phyloP scores from a whole-genome alignment of 495 filamentous ascomycete species.

The Glonium stellatum region DNA sequence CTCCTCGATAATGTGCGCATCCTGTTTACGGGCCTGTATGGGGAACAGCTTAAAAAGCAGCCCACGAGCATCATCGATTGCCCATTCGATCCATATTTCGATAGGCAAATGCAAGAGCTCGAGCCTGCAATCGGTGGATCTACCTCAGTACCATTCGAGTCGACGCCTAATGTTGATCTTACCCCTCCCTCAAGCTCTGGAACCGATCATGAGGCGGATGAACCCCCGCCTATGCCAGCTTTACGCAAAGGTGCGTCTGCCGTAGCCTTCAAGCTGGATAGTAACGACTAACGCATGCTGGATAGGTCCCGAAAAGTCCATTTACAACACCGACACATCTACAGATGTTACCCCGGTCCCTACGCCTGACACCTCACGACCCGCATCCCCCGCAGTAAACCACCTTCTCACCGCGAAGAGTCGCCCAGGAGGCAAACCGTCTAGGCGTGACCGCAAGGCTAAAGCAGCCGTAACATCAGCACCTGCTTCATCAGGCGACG shows the following conservation, averaged over 20 bases:
- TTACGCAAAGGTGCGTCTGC: constrained; percentile 37
- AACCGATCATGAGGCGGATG: constrained; percentile 33
- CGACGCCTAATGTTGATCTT: constrained; percentile 28
- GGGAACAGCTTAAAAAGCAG: constrained; percentile 73
- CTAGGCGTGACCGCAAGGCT: constrained; percentile 75
- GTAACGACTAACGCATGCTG: neutral
- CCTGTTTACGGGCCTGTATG: constrained; percentile 82
- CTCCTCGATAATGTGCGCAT: constrained; percentile 89
- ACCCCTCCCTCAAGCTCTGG: constrained; percentile 36
- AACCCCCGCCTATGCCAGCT: constrained; percentile 51
- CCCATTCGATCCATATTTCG: constrained; percentile 88
- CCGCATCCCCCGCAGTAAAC: constrained; percentile 59
- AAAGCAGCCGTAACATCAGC: constrained; percentile 60
- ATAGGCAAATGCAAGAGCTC: constrained; percentile 81
- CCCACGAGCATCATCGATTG: constrained; percentile 68
- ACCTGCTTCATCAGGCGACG: constrained; percentile 77
- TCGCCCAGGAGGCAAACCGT: constrained; percentile 65
- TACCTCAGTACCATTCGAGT: constrained; percentile 32
- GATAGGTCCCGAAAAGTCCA: constrained; percentile 21
- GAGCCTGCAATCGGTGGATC: constrained; percentile 50
- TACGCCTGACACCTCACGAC: constrained; percentile 73
- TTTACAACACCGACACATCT: constrained; percentile 40
- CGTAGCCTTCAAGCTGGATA: neutral
- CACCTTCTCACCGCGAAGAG: constrained; percentile 66
- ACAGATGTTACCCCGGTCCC: constrained; percentile 57